phyloP scores from a whole-genome alignment of 768 basidiomycete genomes.

The Tulasnella sp. region DNA sequence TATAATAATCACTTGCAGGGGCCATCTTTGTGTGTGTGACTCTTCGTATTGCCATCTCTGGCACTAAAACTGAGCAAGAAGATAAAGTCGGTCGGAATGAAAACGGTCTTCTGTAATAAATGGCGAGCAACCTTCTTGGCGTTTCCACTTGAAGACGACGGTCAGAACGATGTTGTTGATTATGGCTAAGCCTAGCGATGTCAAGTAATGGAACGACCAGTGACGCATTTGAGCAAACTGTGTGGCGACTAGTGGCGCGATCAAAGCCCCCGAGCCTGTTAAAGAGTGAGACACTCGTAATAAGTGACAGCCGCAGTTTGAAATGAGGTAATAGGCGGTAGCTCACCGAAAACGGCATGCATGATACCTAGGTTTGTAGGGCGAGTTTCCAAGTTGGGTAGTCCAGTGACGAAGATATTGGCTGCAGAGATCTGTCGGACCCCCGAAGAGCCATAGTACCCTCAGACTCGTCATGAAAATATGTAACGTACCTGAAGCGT shows the following conservation, averaged over 20 bases:
- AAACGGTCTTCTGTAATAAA: no score
- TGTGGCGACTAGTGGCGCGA: slow-evolving; percentile 64
- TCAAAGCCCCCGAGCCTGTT: slow-evolving; percentile 30
- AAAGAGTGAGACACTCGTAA: no score
- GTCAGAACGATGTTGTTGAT: slow-evolving; percentile 42
- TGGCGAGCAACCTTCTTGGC: slow-evolving; percentile 47
- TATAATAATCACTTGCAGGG: not conserved
- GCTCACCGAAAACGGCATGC: slow-evolving; percentile 28
- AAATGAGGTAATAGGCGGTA: no score
- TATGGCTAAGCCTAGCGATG: slow-evolving; percentile 52
- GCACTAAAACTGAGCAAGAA: not conserved
- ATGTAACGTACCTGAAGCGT: slow-evolving; percentile 33
- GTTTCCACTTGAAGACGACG: slow-evolving; percentile 48
- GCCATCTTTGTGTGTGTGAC: not conserved
- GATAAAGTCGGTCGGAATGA: no score
- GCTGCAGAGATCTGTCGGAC: slow-evolving; percentile 34
- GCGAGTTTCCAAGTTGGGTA: slow-evolving; percentile 28
- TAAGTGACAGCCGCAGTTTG: no score
- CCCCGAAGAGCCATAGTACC: not conserved
- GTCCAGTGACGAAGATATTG: slow-evolving; percentile 34
- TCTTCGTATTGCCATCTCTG: not conserved
- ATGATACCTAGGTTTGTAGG: slow-evolving; percentile 31
- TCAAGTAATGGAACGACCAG: slow-evolving; percentile 74
- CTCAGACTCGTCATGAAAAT: not conserved
- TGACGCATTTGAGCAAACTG: slow-evolving; percentile 54